phyloP scores from a whole-genome alignment of 2,329 filamentous ascomycete species.

The Fusarium camptoceras region DNA sequence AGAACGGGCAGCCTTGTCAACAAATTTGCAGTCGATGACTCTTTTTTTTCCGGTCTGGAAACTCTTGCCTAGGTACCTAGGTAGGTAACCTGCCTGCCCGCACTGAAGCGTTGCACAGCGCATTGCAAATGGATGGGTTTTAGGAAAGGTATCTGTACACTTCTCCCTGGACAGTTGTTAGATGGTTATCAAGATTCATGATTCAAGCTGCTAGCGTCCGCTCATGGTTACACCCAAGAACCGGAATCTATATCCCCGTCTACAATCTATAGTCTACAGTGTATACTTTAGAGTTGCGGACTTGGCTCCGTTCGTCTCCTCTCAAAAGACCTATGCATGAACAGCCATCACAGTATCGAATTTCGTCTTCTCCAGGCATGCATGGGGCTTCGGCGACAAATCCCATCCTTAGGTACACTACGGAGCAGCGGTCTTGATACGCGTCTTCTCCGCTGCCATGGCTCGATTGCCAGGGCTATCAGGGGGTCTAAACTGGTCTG shows the following conservation, averaged over 20 bases:
- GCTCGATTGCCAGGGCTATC: conserved; percentile 27
- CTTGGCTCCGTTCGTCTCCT: not conserved
- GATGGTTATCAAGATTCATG: not conserved
- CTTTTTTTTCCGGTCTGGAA: not conserved
- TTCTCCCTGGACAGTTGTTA: not conserved
- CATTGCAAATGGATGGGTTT: not conserved
- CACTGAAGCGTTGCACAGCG: not conserved
- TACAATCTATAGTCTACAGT: not conserved
- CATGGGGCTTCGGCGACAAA: conserved; percentile 14
- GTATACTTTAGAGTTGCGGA: not conserved
- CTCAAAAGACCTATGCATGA: not conserved
- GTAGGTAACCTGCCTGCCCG: too few relatives aligned
- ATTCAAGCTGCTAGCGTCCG: not conserved
- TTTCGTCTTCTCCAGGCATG: conserved; percentile 6
- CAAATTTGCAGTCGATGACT: not conserved
- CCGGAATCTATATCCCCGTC: conserved; percentile 5
- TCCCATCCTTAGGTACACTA: conserved; percentile 14
- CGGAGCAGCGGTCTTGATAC: conserved; percentile 20
- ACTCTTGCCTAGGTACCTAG: not conserved
- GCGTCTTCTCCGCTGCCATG: conserved; percentile 24
- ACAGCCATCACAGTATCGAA: not conserved
- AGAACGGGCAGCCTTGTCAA: not conserved
- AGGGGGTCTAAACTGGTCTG: conserved; percentile 34
- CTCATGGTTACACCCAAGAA: not conserved
- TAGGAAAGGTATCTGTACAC: not conserved